A percentile compares a stretch with the other conserved stretches of the same genome.
phyloP scores from a whole-genome alignment of 495 filamentous ascomycete genomes.

The Lasiosphaeria ovina region DNA sequence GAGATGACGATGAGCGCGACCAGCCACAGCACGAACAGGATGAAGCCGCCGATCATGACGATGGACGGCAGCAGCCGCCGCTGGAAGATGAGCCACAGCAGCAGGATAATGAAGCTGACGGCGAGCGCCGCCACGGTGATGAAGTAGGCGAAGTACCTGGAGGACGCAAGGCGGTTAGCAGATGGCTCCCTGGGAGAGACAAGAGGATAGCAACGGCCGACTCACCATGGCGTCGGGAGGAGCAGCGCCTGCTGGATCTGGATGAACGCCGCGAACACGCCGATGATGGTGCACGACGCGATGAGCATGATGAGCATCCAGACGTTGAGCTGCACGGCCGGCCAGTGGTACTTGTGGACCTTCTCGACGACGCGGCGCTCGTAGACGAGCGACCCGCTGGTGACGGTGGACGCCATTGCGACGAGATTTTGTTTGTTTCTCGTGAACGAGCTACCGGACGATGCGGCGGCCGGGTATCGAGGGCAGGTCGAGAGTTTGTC shows the following conservation, averaged over 20 bases:
- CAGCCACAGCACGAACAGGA: constrained; percentile 90
- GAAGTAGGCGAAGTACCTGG: constrained; percentile 93
- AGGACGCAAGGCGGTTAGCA: background rate
- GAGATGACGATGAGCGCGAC: constrained; percentile 87
- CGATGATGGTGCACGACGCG: constrained; percentile 73
- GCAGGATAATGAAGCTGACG: constrained; percentile 68
- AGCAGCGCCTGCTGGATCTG: constrained; percentile 68
- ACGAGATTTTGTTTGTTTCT: constrained; percentile 4
- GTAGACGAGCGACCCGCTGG: constrained; percentile 41
- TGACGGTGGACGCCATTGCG: constrained; percentile 43
- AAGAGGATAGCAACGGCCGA: constrained; percentile 15
- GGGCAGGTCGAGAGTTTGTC: too few relatives aligned
- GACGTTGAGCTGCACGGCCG: constrained; percentile 84
- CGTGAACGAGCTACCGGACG: too few relatives aligned
- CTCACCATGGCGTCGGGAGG: constrained; percentile 80
- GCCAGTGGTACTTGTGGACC: constrained; percentile 85
- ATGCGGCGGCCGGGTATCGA: too few relatives aligned
- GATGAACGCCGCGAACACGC: constrained; percentile 85
- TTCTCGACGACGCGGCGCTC: constrained; percentile 38
- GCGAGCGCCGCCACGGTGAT: constrained; percentile 67
- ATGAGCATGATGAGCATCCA: constrained; percentile 89
- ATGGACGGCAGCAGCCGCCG: constrained; percentile 83
- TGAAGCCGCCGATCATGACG: constrained; percentile 87
- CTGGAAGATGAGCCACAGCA: constrained; percentile 71
- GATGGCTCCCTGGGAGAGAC: background rate